Evolutionary conservation across 768 basidiomycete species (phyloP).

Genomic region (Russula foetens): DNA sequence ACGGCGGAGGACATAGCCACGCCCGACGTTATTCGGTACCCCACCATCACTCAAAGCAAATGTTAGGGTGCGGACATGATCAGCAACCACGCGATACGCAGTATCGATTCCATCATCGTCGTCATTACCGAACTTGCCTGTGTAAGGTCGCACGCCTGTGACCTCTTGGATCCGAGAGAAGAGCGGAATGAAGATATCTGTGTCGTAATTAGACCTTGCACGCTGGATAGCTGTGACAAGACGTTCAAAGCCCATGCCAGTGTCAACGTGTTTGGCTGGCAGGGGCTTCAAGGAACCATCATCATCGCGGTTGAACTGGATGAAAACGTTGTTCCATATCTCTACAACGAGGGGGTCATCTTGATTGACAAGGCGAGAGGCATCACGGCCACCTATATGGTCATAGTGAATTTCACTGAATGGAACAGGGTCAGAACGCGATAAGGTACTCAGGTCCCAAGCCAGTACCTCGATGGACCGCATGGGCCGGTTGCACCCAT

Average conservation of each 20-base stretch:
- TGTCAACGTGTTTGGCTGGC: conserved; percentile 94
- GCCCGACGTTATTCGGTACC: conserved; percentile 90
- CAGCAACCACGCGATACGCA: conserved; percentile 94
- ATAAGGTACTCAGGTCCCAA: background rate
- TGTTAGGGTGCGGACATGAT: conserved; percentile 91
- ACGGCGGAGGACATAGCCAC: conserved; percentile 94
- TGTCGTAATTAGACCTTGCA: conserved; percentile 94
- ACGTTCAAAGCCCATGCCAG: conserved; percentile 99
- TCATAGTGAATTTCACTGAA: conserved; percentile 92
- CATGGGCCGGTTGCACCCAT: conserved; percentile 99
- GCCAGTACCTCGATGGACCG: conserved; percentile 82
- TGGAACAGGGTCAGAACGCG: background rate
- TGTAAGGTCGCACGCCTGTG: conserved; percentile 80
- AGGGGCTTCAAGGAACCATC: conserved; percentile 73
- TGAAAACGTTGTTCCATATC: conserved; percentile 99
- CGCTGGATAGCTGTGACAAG: conserved; percentile 91
- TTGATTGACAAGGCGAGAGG: conserved; percentile 84
- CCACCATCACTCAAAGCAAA: conserved; percentile 97
- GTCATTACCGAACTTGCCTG: conserved; percentile 91
- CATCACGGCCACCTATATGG: conserved; percentile 95
- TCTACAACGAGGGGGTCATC: conserved; percentile 97
- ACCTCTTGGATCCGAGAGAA: conserved; percentile 82
- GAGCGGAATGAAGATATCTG: conserved; percentile 88
- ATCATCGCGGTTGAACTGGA: conserved; percentile 94
- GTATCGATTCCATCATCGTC: conserved; percentile 94